A percentile compares a stretch with the other conserved stretches of the same genome.
These are phyloP conservation scores for Prototheca wickerhamii DNA, from an alignment of 163 green algal species.

Conservation along the genomic window DNA sequence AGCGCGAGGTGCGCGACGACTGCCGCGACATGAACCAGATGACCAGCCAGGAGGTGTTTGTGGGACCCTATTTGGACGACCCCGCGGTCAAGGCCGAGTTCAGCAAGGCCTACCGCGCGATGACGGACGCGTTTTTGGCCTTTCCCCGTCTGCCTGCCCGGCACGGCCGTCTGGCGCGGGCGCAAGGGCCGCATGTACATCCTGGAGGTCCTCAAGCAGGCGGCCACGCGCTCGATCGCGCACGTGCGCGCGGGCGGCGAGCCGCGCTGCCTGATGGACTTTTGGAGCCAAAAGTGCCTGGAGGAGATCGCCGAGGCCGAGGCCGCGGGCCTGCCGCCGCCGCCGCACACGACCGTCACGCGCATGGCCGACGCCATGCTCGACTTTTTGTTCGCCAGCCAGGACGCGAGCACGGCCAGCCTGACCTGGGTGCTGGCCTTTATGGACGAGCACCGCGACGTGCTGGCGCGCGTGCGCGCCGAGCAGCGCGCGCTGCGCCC, in stretches of 20 bases:
- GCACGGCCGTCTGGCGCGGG: constrained; percentile 63
- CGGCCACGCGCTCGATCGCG: constrained; percentile 12
- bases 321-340: constrained; percentile 22
- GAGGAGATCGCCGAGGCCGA: constrained; percentile 53
- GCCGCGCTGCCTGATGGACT: constrained; percentile 77
- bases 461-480: constrained; percentile 61
- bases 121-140: constrained; percentile 70
- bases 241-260: constrained; percentile 30
- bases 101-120: constrained; percentile 49
- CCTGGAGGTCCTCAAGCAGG: constrained; percentile 45
- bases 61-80: constrained; percentile 72
- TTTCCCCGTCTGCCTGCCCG: constrained; percentile 64
- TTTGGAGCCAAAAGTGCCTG: constrained; percentile 61
- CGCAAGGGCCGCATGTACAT: constrained; percentile 49
- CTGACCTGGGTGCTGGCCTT: constrained; percentile 63
- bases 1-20: constrained; percentile 51
- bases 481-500: constrained; percentile 50
- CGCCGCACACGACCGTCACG: constrained; percentile 15
- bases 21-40: constrained; percentile 68
- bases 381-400: constrained; percentile 79
- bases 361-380: constrained; percentile 72
- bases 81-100: constrained; percentile 47
- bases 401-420: constrained; percentile 73
- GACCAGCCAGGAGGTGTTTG: constrained; percentile 74
- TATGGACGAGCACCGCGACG: constrained; percentile 71